A percentile compares a stretch with the other conserved stretches of the same genome.
Conservation (phyloP, 129 eudicot species). For the Apium graveolens region DNA sequence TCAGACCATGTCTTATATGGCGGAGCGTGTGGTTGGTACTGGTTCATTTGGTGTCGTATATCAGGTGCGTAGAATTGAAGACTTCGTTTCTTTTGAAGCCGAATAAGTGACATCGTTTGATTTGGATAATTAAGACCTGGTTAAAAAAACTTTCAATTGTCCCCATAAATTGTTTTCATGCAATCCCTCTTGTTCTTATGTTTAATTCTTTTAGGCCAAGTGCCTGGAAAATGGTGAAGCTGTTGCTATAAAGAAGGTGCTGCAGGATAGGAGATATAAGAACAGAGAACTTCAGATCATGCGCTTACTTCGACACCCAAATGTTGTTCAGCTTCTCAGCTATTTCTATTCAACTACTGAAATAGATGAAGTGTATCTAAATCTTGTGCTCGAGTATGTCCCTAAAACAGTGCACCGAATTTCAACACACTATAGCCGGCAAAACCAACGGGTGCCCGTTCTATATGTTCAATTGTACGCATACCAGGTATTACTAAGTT, state of each 20-base stretch:
- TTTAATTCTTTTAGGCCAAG: slow-evolving; percentile 47
- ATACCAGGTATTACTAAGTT: slow-evolving; percentile 52
- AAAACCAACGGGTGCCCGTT: slow-evolving; percentile 68
- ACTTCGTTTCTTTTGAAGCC: neutral
- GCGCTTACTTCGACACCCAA: slow-evolving; percentile 80
- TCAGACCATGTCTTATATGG: slow-evolving; percentile 94
- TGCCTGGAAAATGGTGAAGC: slow-evolving; percentile 88
- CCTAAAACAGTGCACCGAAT: slow-evolving; percentile 82
- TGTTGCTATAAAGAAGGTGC: slow-evolving; percentile 91
- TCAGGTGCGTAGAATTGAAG: slow-evolving; percentile 42
- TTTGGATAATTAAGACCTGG: neutral
- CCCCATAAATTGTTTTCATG: neutral
- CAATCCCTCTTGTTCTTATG: neutral
- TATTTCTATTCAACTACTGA: slow-evolving; percentile 85
- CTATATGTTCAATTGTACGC: slow-evolving; percentile 75
- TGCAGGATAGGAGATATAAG: slow-evolving; percentile 95
- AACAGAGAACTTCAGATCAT: slow-evolving; percentile 91
- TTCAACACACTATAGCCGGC: slow-evolving; percentile 58
- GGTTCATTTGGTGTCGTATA: slow-evolving; percentile 97
- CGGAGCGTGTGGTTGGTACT: slow-evolving; percentile 94
- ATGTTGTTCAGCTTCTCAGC: slow-evolving; percentile 68
- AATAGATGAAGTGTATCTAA: slow-evolving; percentile 84
- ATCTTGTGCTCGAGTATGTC: slow-evolving; percentile 80
- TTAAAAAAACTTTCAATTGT: neutral
- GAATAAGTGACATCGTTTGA: neutral